A percentile compares a stretch with the other conserved stretches of the same genome.
Conservation (phyloP, 2,329 filamentous ascomycete genomes). For the Phaeoacremonium minimum region DNA sequence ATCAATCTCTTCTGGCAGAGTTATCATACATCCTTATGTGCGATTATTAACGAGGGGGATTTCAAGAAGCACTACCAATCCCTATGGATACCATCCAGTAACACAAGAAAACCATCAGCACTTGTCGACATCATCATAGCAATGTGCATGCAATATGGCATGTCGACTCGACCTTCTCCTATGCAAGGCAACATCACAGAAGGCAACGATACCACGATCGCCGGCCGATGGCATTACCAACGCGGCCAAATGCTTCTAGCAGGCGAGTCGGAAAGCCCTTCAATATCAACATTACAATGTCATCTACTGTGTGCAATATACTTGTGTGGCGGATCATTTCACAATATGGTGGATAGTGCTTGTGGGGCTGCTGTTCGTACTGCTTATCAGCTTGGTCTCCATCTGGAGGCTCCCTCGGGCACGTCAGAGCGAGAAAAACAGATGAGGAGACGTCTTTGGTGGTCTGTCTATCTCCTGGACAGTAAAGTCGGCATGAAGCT, state of each 20-base stretch:
- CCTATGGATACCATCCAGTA: slow-evolving; percentile 25
- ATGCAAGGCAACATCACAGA: too few species aligned
- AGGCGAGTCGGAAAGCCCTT: slow-evolving; percentile 40
- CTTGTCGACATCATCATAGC: slow-evolving; percentile 49
- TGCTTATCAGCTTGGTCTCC: slow-evolving; percentile 42
- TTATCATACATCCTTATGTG: slow-evolving; percentile 27
- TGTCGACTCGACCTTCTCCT: too few species aligned
- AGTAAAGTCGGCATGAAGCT: slow-evolving; percentile 40
- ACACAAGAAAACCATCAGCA: slow-evolving; percentile 35
- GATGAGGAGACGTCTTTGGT: slow-evolving; percentile 47
- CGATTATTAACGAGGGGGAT: slow-evolving; percentile 31
- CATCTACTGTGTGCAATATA: slow-evolving; percentile 39
- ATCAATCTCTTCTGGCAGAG: slow-evolving; percentile 33
- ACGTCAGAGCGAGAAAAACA: slow-evolving; percentile 29
- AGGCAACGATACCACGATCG: slow-evolving; percentile 33
- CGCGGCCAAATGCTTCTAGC: slow-evolving; percentile 37
- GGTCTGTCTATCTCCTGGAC: slow-evolving; percentile 43
- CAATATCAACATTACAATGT: slow-evolving; percentile 42
- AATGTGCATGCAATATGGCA: too few species aligned
- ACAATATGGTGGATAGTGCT: slow-evolving; percentile 39
- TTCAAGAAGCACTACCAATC: slow-evolving; percentile 32
- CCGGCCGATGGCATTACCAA: slow-evolving; percentile 40
- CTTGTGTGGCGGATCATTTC: slow-evolving; percentile 40
- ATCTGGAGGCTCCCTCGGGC: slow-evolving; percentile 34
- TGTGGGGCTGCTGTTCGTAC: slow-evolving; percentile 34